A percentile compares a stretch with the other conserved stretches of the same genome.
Conservation (phyloP, 2,329 filamentous ascomycete genomes). For the Atkinsonella hypoxylon region DNA sequence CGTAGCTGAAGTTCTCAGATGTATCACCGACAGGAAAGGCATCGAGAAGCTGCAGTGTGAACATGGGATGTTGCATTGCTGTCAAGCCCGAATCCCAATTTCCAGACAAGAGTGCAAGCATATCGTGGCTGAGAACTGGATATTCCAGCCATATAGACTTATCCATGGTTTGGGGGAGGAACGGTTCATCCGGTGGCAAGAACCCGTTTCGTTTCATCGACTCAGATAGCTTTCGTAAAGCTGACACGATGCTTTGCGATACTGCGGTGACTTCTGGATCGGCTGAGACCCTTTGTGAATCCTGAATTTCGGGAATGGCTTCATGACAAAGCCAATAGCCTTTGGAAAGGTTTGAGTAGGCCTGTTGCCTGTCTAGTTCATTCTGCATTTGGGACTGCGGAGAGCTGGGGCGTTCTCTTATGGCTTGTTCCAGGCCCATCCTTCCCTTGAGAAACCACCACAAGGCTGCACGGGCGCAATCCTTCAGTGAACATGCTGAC, state of each 20-base stretch:
- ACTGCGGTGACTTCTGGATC: conserved; percentile 39
- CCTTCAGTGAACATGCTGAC: conserved; percentile 46
- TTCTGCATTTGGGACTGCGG: conserved; percentile 41
- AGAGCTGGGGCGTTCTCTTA: conserved; percentile 47
- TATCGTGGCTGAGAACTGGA: conserved; percentile 59
- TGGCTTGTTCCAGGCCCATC: conserved; percentile 58
- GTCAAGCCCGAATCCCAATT: conserved; percentile 38
- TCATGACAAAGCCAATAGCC: conserved; percentile 65
- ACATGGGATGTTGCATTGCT: conserved; percentile 33
- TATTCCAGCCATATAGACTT: conserved; percentile 75
- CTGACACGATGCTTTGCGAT: conserved; percentile 45
- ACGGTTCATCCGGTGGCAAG: conserved; percentile 55
- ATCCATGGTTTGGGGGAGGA: conserved; percentile 67
- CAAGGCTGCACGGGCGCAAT: conserved; percentile 59
- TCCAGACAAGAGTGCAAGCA: conserved; percentile 57
- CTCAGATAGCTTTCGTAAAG: conserved; percentile 60
- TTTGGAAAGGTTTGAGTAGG: conserved; percentile 77
- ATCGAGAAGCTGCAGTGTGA: conserved; percentile 45
- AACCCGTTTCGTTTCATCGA: conserved; percentile 80
- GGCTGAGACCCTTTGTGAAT: conserved; percentile 27
- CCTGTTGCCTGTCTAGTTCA: conserved; percentile 54
- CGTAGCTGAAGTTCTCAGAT: conserved; percentile 62
- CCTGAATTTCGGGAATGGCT: conserved; percentile 36
- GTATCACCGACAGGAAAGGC: conserved; percentile 70
- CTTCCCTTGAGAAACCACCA: conserved; percentile 91